phyloP scores from a whole-genome alignment of 129 eudicot species.

The Flaveria bidentis region DNA sequence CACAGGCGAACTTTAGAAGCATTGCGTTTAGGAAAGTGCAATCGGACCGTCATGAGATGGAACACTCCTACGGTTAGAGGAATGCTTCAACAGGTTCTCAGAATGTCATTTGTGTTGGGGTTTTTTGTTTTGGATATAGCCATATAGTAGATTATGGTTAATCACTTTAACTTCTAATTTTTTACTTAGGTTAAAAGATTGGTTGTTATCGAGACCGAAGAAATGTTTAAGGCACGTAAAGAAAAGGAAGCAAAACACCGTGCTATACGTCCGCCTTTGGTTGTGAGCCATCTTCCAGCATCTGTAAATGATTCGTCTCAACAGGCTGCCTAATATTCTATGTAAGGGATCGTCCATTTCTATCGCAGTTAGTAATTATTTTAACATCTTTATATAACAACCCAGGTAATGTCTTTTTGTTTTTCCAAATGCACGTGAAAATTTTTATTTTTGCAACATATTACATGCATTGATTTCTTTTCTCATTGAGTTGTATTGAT shows the following conservation, averaged over 20 bases:
- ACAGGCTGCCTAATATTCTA: slow-evolving; percentile 31
- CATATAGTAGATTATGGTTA: not conserved
- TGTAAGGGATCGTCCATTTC: not conserved
- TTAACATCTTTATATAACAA: no score
- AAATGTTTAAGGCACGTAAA: slow-evolving; percentile 87
- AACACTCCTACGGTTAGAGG: slow-evolving; percentile 94
- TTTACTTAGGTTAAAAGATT: slow-evolving; percentile 70
- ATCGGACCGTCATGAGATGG: slow-evolving; percentile 81
- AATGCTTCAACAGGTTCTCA: slow-evolving; percentile 89
- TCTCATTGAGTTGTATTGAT: no score
- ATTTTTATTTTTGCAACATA: not conserved
- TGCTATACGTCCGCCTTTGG: slow-evolving; percentile 83
- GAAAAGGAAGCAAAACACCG: slow-evolving; percentile 59
- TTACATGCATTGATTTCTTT: not conserved
- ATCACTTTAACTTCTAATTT: not conserved
- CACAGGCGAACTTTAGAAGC: slow-evolving; percentile 92
- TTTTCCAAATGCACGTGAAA: not conserved
- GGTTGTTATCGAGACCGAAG: slow-evolving; percentile 87
- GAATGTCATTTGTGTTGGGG: not conserved
- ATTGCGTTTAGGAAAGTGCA: slow-evolving; percentile 72
- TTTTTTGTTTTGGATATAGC: not conserved
- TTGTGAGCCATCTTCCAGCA: slow-evolving; percentile 58
- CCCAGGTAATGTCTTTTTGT: not conserved
- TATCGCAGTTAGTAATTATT: not conserved
- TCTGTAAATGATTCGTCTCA: slow-evolving; percentile 52